Evolutionary conservation across 139 green algal species (phyloP).

Genomic region (Astrephomene gubernaculifera): DNA sequence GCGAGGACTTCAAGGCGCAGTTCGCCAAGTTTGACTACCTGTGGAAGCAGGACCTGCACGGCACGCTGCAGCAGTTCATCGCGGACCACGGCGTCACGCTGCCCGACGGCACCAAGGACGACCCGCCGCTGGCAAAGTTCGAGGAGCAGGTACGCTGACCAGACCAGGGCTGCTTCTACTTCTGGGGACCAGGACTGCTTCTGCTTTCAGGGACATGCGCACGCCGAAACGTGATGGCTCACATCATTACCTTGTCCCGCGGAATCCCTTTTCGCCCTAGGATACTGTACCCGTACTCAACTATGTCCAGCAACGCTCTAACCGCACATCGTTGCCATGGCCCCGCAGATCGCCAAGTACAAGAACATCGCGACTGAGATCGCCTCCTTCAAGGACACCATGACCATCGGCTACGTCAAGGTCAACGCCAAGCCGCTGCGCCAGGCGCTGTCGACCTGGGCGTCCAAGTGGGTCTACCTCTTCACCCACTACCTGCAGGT

Average conservation of each 20-base stretch:
- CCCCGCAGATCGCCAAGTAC: conserved; percentile 63
- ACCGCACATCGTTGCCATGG: no score
- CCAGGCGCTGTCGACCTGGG: conserved; percentile 68
- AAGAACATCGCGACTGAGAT: conserved; percentile 82
- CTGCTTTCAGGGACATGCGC: no score
- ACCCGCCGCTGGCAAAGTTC: conserved; percentile 83
- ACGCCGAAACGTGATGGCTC: no score
- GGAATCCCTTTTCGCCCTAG: no score
- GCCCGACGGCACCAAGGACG: conserved; percentile 71
- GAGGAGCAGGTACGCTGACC: conserved; percentile 65
- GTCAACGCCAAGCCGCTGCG: conserved; percentile 90
- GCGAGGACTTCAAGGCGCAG: conserved; percentile 80
- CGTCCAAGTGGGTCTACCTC: conserved; percentile 86
- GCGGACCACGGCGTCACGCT: conserved; percentile 34
- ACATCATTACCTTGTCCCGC: no score
- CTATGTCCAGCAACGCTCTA: no score
- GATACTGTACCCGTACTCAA: no score
- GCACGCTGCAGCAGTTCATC: conserved; percentile 59
- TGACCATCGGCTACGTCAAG: conserved; percentile 82
- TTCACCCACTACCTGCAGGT: conserved; percentile 88
- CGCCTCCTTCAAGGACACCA: conserved; percentile 64
- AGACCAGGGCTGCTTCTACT: no score
- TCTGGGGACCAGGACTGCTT: no score
- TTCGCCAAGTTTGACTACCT: conserved; percentile 85
- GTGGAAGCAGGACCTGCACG: conserved; percentile 83